Evolutionary conservation across 2,329 filamentous ascomycete genomes (phyloP).

Genomic region (Colletotrichum viniferum): DNA sequence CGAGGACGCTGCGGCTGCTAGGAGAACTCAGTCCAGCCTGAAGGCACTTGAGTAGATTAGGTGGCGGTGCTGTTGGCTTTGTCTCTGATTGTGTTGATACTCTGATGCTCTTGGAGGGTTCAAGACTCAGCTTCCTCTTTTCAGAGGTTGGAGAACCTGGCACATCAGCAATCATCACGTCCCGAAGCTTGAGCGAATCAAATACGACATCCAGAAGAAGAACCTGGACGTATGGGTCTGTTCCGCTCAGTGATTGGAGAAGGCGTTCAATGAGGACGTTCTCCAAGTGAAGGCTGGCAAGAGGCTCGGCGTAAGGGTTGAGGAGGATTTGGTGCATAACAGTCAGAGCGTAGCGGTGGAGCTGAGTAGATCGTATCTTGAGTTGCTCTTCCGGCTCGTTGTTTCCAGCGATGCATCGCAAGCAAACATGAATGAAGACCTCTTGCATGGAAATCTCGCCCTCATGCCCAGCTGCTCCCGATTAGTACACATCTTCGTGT

Average conservation of each 20-base stretch:
- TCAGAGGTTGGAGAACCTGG: slow-evolving; percentile 52
- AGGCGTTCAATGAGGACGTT: slow-evolving; percentile 72
- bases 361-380: slow-evolving; percentile 61
- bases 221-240: slow-evolving; percentile 76
- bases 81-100: slow-evolving; percentile 39
- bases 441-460: slow-evolving; percentile 67
- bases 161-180: slow-evolving; percentile 42
- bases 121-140: slow-evolving; percentile 46
- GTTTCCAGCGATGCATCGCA: slow-evolving; percentile 62
- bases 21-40: slow-evolving; percentile 79
- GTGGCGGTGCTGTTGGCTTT: slow-evolving; percentile 59
- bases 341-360: slow-evolving; percentile 74
- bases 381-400: slow-evolving; percentile 39
- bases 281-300: slow-evolving; percentile 72
- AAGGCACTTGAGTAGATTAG: slow-evolving; percentile 81
- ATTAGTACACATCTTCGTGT: slow-evolving; percentile 22
- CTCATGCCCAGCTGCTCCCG: slow-evolving; percentile 51
- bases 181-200: slow-evolving; percentile 71
- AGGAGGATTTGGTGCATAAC: slow-evolving; percentile 73
- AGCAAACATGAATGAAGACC: slow-evolving; percentile 69
- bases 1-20: slow-evolving; percentile 77
- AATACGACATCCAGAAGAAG: slow-evolving; percentile 80
- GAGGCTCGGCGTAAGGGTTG: slow-evolving; percentile 62
- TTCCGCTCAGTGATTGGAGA: slow-evolving; percentile 59
- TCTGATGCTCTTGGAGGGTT: slow-evolving; percentile 44